phyloP scores from a whole-genome alignment of 2,329 filamentous ascomycete species.

The Curvularia lunata region DNA sequence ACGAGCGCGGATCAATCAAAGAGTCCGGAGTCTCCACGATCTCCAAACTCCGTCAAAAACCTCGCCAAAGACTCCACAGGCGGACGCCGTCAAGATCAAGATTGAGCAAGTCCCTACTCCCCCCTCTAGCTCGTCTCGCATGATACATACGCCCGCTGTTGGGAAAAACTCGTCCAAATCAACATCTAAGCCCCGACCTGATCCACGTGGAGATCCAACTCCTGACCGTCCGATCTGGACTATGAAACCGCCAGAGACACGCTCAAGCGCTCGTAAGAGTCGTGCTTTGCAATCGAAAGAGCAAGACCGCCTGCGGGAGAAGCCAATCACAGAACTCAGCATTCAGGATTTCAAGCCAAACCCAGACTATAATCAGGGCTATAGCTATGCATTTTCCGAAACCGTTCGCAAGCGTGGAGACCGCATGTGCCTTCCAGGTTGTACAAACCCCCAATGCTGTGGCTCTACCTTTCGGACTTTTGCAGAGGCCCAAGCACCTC shows the following conservation, averaged over 20 bases:
- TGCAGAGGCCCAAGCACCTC: conserved; percentile 53
- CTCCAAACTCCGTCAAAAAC: conserved; percentile 23
- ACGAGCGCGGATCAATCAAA: conserved; percentile 36
- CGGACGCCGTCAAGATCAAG: conserved; percentile 21
- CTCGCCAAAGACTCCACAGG: conserved; percentile 15
- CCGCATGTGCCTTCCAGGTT: conserved; percentile 74
- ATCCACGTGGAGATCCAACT: conserved; percentile 14
- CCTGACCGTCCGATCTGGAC: conserved; percentile 35
- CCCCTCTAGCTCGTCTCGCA: conserved; percentile 13
- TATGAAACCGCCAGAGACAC: conserved; percentile 24
- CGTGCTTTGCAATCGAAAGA: conserved; percentile 11
- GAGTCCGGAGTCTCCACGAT: conserved; percentile 21
- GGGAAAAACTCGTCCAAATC: conserved; percentile 4
- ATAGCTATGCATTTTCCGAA: conserved; percentile 75
- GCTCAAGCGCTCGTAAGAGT: conserved; percentile 16
- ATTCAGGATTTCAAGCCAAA: conserved; percentile 85
- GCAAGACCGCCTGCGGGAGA: conserved; percentile 55
- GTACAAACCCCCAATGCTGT: conserved; percentile 77
- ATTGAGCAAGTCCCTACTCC: conserved; percentile 24
- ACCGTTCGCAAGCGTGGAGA: conserved; percentile 74
- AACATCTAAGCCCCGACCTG: conserved; percentile 8
- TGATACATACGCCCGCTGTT: conserved; percentile 11
- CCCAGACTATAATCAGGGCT: conserved; percentile 71
- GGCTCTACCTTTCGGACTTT: conserved; percentile 73
- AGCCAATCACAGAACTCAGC: conserved; percentile 63